Evolutionary conservation across 139 green algal genomes (phyloP).

Genomic region (Coccomyxa sp.): DNA sequence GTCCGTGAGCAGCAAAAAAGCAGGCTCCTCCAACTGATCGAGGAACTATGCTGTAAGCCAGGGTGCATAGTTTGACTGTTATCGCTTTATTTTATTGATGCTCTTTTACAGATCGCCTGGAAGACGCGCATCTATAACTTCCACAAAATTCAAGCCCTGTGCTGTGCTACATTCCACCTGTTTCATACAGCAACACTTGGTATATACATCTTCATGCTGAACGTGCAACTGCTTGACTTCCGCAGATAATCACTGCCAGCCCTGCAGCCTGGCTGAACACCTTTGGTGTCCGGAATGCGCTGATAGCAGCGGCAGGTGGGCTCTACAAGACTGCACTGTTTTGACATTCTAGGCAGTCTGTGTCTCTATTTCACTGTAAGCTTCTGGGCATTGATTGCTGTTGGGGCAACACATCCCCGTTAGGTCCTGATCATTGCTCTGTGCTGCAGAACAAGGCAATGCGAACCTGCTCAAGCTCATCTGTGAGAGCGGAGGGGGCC

Average conservation of each 20-base stretch:
- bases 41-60: too few species aligned
- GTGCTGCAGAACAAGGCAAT: conserved; percentile 12
- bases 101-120: too few species aligned
- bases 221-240: too few species aligned
- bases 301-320: background rate
- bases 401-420: background rate
- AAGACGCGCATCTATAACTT: too few species aligned
- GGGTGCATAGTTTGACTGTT: too few species aligned
- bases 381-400: background rate
- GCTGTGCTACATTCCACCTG: too few species aligned
- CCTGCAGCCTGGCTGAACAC: background rate
- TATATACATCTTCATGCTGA: too few species aligned
- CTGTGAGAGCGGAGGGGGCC: conserved; percentile 5
- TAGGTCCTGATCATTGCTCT: background rate
- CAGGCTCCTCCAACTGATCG: too few species aligned
- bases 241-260: background rate
- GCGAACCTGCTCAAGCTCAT: conserved; percentile 7
- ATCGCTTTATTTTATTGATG: too few species aligned
- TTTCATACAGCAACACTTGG: too few species aligned
- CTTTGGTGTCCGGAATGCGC: background rate
- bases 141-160: too few species aligned
- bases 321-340: background rate
- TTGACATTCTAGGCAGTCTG: background rate
- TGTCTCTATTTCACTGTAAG: background rate
- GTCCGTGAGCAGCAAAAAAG: too few species aligned